These are phyloP conservation scores for Senna tora DNA, from an alignment of 306 rosid genomes.

Conservation along the genomic window DNA sequence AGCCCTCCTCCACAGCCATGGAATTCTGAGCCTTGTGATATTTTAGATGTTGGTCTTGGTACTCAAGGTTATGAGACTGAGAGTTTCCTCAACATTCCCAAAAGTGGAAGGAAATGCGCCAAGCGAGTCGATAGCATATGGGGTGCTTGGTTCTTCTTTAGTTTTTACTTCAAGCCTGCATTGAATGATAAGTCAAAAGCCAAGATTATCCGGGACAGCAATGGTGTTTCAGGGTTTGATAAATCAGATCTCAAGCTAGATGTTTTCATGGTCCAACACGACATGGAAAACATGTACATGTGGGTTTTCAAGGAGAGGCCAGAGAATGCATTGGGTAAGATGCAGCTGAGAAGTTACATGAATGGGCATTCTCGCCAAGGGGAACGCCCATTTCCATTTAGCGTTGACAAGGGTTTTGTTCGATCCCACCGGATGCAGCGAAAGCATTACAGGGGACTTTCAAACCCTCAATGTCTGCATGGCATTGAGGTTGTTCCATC, in stretches of 20 bases:
- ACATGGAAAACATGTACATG: slow-evolving; percentile 99
- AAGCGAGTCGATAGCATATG: slow-evolving; percentile 87
- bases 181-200: slow-evolving; percentile 80
- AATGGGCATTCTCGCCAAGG: slow-evolving; percentile 99
- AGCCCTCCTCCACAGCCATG: slow-evolving; percentile 76
- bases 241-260: slow-evolving; percentile 90
- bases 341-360: slow-evolving; percentile 98
- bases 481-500: slow-evolving; percentile 75
- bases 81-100: slow-evolving; percentile 64
- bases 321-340: slow-evolving; percentile 91
- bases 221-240: slow-evolving; percentile 74
- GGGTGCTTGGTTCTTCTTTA: slow-evolving; percentile 99
- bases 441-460: slow-evolving; percentile 90
- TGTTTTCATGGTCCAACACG: slow-evolving; percentile 94
- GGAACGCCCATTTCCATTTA: slow-evolving; percentile 85
- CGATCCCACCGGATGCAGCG: slow-evolving; percentile 97
- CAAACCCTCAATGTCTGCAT: slow-evolving; percentile 94
- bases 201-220: slow-evolving; percentile 68
- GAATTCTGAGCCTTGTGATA: slow-evolving; percentile 74
- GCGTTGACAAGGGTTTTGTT: slow-evolving; percentile 82
- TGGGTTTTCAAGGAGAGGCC: slow-evolving; percentile 99
- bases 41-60: slow-evolving; percentile 80
- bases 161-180: slow-evolving; percentile 85
- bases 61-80: slow-evolving; percentile 81
- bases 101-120: slow-evolving; percentile 60